Base-by-base conservation (phyloP, 2,329 filamentous ascomycete genomes). In the Scedosporium dehoogii region DNA sequence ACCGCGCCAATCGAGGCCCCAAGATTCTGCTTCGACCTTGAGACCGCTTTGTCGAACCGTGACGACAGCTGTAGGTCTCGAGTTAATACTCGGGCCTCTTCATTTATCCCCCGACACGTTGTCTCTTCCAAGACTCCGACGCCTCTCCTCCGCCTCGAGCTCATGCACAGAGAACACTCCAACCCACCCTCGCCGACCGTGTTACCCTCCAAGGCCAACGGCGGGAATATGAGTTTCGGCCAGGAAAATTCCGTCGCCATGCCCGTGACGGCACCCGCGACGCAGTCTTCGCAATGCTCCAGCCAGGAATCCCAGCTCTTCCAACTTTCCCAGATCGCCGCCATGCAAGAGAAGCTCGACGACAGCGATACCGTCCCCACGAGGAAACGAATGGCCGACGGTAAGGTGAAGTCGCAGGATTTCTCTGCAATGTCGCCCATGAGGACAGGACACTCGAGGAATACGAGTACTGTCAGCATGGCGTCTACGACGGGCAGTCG, bases 371-470 rank as follows among this genome's bases (percentile, higher is more conserved):
- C 60, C 59, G 38, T 53, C 16, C 68, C 71, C 29, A 78, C 78
- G 44, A 82, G 84, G 64, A 92, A 92, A 75, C 81, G 89, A 68
- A 91, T 84, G 65, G 88, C 88, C 46, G 86, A 87, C 69, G 90
- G 88, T 18, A 76, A 82, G 42, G 77, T 90, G 55, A 92, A 90
- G 72, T 72, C 78, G 4, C 55, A 27, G n/a, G 59, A 56, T 59
- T 33, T 27, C 18, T 48, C 21, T 27, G 76, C 71, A 62, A 73
- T 69, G 44, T 82, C 78, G 62, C 77, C 75, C 38, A 69, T 73
- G 27, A n/a, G 42, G 10, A 67, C 73, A 67, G 80, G 79, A 21
- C 87, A 88, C 70, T 87, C 87, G 33, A 81, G 88, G 69, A 89
- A 85, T 66, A 29, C 84, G 59, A 91, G 89, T 70, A 80, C 84